Evolutionary conservation across 2,329 filamentous ascomycete species (phyloP).

Genomic region (Sordariomycetes sp.): DNA sequence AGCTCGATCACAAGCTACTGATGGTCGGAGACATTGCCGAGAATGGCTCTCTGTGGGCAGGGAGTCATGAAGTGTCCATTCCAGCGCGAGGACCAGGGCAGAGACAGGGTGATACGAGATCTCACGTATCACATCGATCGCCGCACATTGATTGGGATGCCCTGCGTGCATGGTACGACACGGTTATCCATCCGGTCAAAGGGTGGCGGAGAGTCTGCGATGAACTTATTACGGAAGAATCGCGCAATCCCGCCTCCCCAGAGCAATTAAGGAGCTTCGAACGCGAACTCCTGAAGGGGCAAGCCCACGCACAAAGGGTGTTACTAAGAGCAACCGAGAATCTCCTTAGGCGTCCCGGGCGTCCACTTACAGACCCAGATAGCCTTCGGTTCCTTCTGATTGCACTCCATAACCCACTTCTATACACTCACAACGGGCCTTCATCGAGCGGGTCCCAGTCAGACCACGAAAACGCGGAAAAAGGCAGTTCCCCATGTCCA

Average conservation of each 20-base stretch:
- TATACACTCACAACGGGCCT: slow-evolving; percentile 34
- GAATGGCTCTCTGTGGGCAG: slow-evolving; percentile 75
- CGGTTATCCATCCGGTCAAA: slow-evolving; percentile 53
- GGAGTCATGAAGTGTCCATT: slow-evolving; percentile 29
- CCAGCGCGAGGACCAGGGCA: slow-evolving; percentile 7
- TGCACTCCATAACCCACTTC: slow-evolving; percentile 63
- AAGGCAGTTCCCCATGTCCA: neutral
- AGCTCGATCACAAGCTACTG: slow-evolving; percentile 63
- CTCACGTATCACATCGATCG: slow-evolving; percentile 32
- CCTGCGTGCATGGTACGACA: slow-evolving; percentile 61
- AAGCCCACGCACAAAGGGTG: slow-evolving; percentile 54
- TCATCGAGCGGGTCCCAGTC: slow-evolving; percentile 26
- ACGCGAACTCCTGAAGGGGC: slow-evolving; percentile 36
- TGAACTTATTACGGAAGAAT: slow-evolving; percentile 22
- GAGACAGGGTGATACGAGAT: neutral
- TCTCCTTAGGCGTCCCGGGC: slow-evolving; percentile 66
- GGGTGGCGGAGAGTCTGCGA: slow-evolving; percentile 51
- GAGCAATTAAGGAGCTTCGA: slow-evolving; percentile 30
- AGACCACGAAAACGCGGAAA: neutral
- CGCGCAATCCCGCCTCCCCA: slow-evolving; percentile 15
- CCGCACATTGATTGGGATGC: slow-evolving; percentile 66
- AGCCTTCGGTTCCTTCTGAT: slow-evolving; percentile 70
- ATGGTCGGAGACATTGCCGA: slow-evolving; percentile 65
- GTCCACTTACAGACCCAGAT: slow-evolving; percentile 51
- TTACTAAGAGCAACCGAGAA: slow-evolving; percentile 69